phyloP scores from a whole-genome alignment of 495 filamentous ascomycete species.

The Annulohypoxylon bovei region DNA sequence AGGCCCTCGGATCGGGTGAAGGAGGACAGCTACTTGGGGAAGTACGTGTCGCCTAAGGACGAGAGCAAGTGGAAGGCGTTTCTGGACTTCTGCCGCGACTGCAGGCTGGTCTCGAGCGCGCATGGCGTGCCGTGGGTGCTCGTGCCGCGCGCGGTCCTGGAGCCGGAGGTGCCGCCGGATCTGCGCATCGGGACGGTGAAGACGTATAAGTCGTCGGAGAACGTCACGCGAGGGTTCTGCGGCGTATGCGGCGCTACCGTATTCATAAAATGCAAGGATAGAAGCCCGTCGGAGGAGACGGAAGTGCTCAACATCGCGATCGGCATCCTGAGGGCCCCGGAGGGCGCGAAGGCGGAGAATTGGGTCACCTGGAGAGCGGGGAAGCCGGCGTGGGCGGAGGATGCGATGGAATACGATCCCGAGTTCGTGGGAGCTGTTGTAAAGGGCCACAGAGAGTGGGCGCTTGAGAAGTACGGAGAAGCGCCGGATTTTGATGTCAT shows the following conservation, averaged over 20 bases:
- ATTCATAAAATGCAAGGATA: slow-evolving; percentile 49
- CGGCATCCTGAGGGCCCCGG: slow-evolving; percentile 62
- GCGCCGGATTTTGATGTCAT: slow-evolving; percentile 15
- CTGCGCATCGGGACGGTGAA: slow-evolving; percentile 63
- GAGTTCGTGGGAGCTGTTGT: slow-evolving; percentile 40
- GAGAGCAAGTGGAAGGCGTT: slow-evolving; percentile 65
- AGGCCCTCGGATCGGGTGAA: slow-evolving; percentile 41
- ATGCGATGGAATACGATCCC: slow-evolving; percentile 38
- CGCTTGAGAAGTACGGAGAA: slow-evolving; percentile 25
- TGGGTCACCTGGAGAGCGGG: slow-evolving; percentile 51
- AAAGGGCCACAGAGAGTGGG: slow-evolving; percentile 41
- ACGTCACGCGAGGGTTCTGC: slow-evolving; percentile 69
- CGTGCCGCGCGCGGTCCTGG: slow-evolving; percentile 62
- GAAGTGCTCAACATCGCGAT: slow-evolving; percentile 62
- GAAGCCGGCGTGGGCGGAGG: slow-evolving; percentile 26
- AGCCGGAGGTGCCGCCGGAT: slow-evolving; percentile 49
- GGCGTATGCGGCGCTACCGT: slow-evolving; percentile 68
- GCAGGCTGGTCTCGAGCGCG: slow-evolving; percentile 66
- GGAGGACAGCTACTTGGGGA: slow-evolving; percentile 4
- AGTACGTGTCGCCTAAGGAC: slow-evolving; percentile 30
- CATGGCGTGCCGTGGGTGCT: slow-evolving; percentile 72
- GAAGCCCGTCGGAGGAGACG: slow-evolving; percentile 13
- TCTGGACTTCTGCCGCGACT: slow-evolving; percentile 67
- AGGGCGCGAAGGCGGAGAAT: slow-evolving; percentile 60
- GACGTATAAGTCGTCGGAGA: slow-evolving; percentile 62